Percentiles rank a stretch among this genome's conserved stretches.
Conservation (phyloP, 352 stramenopile species). For the Phytophthora sojae region DNA sequence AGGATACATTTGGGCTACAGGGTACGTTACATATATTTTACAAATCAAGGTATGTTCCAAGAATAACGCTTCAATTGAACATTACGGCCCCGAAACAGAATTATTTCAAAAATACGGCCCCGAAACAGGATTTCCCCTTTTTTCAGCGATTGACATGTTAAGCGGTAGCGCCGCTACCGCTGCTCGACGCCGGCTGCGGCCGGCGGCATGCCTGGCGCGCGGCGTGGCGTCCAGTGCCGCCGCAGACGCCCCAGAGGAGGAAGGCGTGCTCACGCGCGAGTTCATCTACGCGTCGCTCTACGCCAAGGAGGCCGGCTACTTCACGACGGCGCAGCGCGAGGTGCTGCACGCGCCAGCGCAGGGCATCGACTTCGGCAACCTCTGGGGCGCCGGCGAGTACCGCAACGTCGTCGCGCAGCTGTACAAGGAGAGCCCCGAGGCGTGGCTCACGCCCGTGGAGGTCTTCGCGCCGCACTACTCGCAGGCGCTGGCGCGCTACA, state of each 20-base stretch:
- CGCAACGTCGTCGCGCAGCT: conserved; percentile 63
- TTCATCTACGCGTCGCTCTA: conserved; percentile 84
- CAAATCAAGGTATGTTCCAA: too few species aligned
- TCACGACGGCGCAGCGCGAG: conserved; percentile 75
- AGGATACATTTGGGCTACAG: too few species aligned
- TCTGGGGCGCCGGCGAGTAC: conserved; percentile 84
- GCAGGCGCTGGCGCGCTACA: conserved; percentile 86
- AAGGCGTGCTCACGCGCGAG: background rate
- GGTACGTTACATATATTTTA: too few species aligned
- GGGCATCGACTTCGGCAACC: conserved; percentile 77
- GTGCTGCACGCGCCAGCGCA: conserved; percentile 74
- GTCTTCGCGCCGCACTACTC: conserved; percentile 91
- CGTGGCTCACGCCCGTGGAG: conserved; percentile 92
- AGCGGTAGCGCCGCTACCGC: too few species aligned
- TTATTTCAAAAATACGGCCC: too few species aligned
- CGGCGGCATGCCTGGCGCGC: background rate
- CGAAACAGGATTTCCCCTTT: too few species aligned
- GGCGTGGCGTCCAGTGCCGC: background rate
- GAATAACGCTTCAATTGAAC: too few species aligned
- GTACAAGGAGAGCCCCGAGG: conserved; percentile 76
- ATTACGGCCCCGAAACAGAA: too few species aligned
- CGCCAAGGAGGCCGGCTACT: conserved; percentile 80
- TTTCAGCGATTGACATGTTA: too few species aligned
- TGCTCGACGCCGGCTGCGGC: background rate
- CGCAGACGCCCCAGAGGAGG: background rate